Evolutionary conservation across 805 yeast genomes (phyloP), one percentile per base, ranked within the genome.

Genomic region (Ogataea pilisensis): DNA sequence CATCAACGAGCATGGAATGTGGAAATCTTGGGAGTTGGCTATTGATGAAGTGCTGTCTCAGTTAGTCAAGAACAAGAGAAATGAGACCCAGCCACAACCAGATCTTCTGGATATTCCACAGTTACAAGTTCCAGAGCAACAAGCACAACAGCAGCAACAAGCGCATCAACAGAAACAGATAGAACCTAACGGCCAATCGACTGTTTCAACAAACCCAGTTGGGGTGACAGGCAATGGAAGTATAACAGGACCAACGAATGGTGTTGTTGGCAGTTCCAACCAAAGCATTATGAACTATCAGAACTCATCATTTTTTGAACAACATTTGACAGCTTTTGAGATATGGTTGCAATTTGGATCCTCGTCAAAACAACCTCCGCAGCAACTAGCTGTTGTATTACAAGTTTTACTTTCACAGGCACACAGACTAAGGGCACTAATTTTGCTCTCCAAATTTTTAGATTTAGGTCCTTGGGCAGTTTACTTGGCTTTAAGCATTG

Each of bases 381-480:
- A 91, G 55, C 99, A 93, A 63, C 67, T 93, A 13, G 97, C 99
- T 0, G 87, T 93, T 29, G 95, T 93, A 6, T 65, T 93, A 13
- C 99, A 93, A 60, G 97, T 93, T 8, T 69, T 93, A 26, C 66
- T 93, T 27, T 90, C 97, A 0, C 99, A 95, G 58, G 95, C 89
- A 0, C 98, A 93, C 63, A 75, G 99, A 45, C 73, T 91, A 13
- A 66, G 98, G 22, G 98, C 99, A 0, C 68, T 93, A 38, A 85
- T 86, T 28, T 60, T 93, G 41, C 69, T 93, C 11, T 83, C 95
- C 4, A 77, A 86, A 51, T 93, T 91, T 58, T 69, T 93, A 32
- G 99, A 93, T 61, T 65, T 93, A 28, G 99, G 99, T 0, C 96
- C 99, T 0, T 88, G 96, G 95, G 98, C 99, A 0, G 98, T 93